Percentiles rank a stretch among this genome's conserved stretches.
phyloP scores from a whole-genome alignment of 78 protist genomes.

The Monosiga brevicollis region DNA sequence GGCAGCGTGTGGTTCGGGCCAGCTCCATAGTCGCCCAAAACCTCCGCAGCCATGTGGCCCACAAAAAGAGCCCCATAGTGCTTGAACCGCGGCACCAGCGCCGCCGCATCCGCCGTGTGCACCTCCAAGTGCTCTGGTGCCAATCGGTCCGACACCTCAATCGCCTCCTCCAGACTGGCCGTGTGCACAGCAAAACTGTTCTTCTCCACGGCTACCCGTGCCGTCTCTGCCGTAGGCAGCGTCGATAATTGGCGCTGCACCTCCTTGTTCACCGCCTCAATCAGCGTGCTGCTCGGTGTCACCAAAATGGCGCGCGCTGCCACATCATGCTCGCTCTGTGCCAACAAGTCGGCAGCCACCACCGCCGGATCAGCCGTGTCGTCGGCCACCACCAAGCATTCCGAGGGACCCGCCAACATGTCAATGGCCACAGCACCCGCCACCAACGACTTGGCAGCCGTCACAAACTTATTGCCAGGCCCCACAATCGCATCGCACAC shows the following conservation, averaged over 20 bases:
- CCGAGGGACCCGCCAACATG: slow-evolving; percentile 78
- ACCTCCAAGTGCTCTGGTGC: slow-evolving; percentile 71
- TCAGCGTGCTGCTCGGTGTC: slow-evolving; percentile 24
- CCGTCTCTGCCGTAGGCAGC: background rate
- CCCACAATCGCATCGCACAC: slow-evolving; percentile 44
- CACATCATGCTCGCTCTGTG: slow-evolving; percentile 73
- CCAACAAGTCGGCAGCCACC: slow-evolving; percentile 64
- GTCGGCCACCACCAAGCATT: slow-evolving; percentile 56
- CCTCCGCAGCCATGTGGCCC: slow-evolving; percentile 52
- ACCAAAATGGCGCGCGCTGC: background rate
- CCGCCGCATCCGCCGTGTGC: slow-evolving; percentile 8
- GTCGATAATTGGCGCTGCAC: background rate
- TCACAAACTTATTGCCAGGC: slow-evolving; percentile 68
- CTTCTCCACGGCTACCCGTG: slow-evolving; percentile 2
- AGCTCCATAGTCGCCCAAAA: slow-evolving; percentile 65
- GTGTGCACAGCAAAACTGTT: slow-evolving; percentile 36
- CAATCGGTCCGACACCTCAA: slow-evolving; percentile 24
- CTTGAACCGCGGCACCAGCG: background rate
- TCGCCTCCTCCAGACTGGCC: slow-evolving; percentile 24
- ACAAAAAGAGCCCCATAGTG: slow-evolving; percentile 61
- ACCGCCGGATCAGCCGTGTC: slow-evolving; percentile 31
- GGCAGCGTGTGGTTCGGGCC: slow-evolving; percentile 81
- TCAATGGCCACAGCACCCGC: slow-evolving; percentile 50
- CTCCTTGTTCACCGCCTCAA: background rate
- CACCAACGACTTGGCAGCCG: slow-evolving; percentile 72